These are phyloP conservation scores for Thermoascus crustaceus DNA, from an alignment of 2,329 filamentous ascomycete genomes.

Conservation along the genomic window DNA sequence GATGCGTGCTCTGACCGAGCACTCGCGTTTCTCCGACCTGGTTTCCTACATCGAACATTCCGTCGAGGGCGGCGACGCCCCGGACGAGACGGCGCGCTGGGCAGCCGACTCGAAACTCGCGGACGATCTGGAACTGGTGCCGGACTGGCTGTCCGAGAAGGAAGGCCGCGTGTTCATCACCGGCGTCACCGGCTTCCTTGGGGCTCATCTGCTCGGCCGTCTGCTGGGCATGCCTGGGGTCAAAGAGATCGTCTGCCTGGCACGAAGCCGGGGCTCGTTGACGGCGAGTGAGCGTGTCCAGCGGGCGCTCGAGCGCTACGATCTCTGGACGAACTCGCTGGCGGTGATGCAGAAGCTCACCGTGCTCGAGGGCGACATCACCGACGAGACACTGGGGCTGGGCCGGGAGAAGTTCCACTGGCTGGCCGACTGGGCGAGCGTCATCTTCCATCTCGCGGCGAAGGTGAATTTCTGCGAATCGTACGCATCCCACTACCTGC, in stretches of 20 bases:
- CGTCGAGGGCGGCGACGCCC: too few species aligned
- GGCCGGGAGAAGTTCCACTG: conserved; percentile 51
- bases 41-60: too few species aligned
- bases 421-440: conserved; percentile 55
- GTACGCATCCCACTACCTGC: conserved; percentile 57
- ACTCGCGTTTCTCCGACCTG: too few species aligned
- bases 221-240: conserved; percentile 49
- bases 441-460: conserved; percentile 68
- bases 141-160: not conserved
- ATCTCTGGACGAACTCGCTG: conserved; percentile 3
- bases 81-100: too few species aligned
- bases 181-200: conserved; percentile 78
- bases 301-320: conserved; percentile 47
- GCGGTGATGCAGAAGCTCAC: conserved; percentile 7
- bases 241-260: conserved; percentile 57
- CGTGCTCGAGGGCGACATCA: conserved; percentile 51
- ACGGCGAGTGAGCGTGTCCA: conserved; percentile 16
- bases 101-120: too few species aligned
- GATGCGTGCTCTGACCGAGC: too few species aligned
- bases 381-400: conserved; percentile 60
- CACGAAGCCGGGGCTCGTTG: conserved; percentile 41
- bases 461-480: conserved; percentile 63
- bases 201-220: conserved; percentile 63
- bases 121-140: too few species aligned
- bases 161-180: conserved; percentile 56